phyloP scores from a whole-genome alignment of 2,329 filamentous ascomycete genomes.

The Clarireedia hainanense region DNA sequence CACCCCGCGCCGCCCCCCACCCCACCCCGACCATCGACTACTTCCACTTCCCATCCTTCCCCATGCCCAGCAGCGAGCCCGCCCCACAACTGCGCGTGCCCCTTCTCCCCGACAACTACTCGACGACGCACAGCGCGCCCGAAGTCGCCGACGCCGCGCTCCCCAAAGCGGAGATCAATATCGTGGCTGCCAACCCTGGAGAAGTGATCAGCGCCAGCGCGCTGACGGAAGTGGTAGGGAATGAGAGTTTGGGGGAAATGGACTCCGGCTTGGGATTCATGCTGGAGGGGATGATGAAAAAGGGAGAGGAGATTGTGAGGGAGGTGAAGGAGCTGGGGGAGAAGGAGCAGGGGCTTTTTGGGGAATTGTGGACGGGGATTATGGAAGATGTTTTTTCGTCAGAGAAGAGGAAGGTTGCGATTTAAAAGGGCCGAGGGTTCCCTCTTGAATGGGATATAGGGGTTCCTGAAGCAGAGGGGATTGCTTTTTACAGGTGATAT shows the following conservation, averaged over 20 bases:
- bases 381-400: conserved; percentile 42
- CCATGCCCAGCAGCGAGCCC: conserved; percentile 19
- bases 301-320: background rate
- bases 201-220: conserved; percentile 40
- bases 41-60: conserved; percentile 43
- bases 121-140: background rate
- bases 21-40: conserved; percentile 35
- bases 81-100: conserved; percentile 41
- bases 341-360: conserved; percentile 28
- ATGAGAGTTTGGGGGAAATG: conserved; percentile 14
- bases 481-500: background rate
- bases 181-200: conserved; percentile 50
- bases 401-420: background rate
- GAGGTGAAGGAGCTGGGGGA: background rate
- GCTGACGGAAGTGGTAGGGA: conserved; percentile 50
- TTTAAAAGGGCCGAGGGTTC: background rate
- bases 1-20: conserved; percentile 31
- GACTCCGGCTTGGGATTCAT: background rate
- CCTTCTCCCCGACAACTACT: conserved; percentile 48
- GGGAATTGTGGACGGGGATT: conserved; percentile 48
- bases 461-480: background rate
- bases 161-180: conserved; percentile 39
- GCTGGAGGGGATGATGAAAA: background rate
- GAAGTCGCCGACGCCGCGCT: conserved; percentile 38
- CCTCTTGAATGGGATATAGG: no score